These are phyloP conservation scores for Clarkia xantiana DNA, from an alignment of 345 rosid genomes.

Conservation along the genomic window DNA sequence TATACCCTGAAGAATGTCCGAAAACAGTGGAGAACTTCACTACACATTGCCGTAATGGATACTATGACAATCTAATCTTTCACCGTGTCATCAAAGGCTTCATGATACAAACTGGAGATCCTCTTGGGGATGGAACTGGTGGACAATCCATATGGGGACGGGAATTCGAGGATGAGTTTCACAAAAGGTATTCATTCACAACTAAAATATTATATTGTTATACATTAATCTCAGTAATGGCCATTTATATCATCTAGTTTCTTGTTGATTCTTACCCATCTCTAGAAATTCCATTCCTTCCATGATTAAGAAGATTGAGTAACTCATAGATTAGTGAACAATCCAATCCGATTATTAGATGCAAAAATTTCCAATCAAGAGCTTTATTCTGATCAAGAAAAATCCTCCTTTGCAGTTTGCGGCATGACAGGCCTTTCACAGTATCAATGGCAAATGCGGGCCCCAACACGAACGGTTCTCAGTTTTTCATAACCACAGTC, in stretches of 20 bases:
- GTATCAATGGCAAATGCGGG: constrained; percentile 95
- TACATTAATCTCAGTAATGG: background rate
- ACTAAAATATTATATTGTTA: background rate
- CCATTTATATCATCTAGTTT: no score
- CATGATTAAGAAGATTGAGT: no score
- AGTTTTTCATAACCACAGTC: constrained; percentile 88
- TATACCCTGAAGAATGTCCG: constrained; percentile 98
- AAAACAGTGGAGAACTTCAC: constrained; percentile 98
- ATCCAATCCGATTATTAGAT: no score
- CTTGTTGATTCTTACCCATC: no score
- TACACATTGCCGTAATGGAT: constrained; percentile 87
- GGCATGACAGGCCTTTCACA: constrained; percentile 92
- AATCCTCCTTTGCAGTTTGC: constrained; percentile 40
- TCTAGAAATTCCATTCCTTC: no score
- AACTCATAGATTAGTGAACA: no score
- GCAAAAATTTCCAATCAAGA: no score
- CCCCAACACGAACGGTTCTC: constrained; percentile 82
- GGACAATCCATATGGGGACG: constrained; percentile 99
- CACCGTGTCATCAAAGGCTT: constrained; percentile 95
- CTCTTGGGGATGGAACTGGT: constrained; percentile 98
- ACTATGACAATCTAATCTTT: constrained; percentile 89
- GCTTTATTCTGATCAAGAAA: no score
- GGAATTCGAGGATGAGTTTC: constrained; percentile 97
- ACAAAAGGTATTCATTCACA: constrained; percentile 53
- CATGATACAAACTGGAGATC: constrained; percentile 98